A percentile compares a stretch with the other conserved stretches of the same genome.
phyloP scores from a whole-genome alignment of 1,284 basidiomycete species.

The Chalciporus sp. region DNA sequence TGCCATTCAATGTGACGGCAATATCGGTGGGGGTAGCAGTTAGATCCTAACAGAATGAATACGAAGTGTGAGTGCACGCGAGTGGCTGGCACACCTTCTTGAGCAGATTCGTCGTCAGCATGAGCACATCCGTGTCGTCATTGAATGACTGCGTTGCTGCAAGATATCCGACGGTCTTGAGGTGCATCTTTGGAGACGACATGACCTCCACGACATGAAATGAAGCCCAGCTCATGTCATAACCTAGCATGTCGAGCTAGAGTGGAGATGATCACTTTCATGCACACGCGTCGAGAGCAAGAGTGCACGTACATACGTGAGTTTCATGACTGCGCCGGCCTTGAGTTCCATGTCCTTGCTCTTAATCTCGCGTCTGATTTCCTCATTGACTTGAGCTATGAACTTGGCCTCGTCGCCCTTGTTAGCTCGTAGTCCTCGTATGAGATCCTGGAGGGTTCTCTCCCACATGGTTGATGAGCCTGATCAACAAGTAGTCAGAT shows the following conservation, averaged over 20 bases:
- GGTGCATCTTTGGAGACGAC: constrained; percentile 89
- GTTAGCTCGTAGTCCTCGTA: constrained; percentile 86
- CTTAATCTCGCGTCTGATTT: constrained; percentile 91
- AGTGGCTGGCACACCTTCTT: constrained; percentile 77
- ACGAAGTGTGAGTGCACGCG: background rate
- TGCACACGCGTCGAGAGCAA: background rate
- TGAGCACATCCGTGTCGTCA: constrained; percentile 94
- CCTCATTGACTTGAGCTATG: constrained; percentile 78
- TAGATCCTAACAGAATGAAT: constrained; percentile 65
- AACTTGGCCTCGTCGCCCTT: constrained; percentile 84
- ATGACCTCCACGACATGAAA: constrained; percentile 98
- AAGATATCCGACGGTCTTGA: constrained; percentile 96
- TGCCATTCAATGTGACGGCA: constrained; percentile 82
- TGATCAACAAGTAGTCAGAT: background rate
- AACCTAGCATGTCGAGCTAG: constrained; percentile 91
- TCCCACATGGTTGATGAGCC: constrained; percentile 75
- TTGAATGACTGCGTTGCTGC: constrained; percentile 93
- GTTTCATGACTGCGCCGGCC: constrained; percentile 92
- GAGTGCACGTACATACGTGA: constrained; percentile 82
- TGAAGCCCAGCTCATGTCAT: constrained; percentile 88
- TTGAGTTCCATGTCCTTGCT: constrained; percentile 97
- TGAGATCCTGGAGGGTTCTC: constrained; percentile 89
- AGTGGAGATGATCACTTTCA: constrained; percentile 14
- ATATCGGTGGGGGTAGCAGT: constrained; percentile 77
- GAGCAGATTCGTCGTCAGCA: constrained; percentile 95